A percentile compares a stretch with the other conserved stretches of the same genome.
These are phyloP conservation scores for Meredithiella fracta DNA, from an alignment of 2,329 filamentous ascomycete genomes.

Conservation along the genomic window DNA sequence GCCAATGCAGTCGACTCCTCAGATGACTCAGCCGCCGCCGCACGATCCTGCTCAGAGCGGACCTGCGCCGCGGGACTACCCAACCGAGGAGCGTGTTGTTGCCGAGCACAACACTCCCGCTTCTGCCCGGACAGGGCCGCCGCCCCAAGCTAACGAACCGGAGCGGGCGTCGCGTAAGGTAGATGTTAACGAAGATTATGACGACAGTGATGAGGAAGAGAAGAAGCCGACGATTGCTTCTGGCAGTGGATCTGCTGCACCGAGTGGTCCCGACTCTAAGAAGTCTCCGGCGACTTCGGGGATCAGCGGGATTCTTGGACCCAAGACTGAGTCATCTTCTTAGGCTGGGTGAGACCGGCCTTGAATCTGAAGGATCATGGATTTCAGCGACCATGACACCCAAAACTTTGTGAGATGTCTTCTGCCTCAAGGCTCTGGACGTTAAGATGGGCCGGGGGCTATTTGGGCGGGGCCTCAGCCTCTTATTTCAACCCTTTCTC, in stretches of 20 bases:
- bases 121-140: slow-evolving; percentile 21
- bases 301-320: slow-evolving; percentile 32
- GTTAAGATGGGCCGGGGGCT: not conserved
- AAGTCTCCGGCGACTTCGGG: slow-evolving; percentile 30
- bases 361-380: not conserved
- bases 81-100: slow-evolving; percentile 40
- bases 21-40: slow-evolving; percentile 27
- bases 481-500: not conserved
- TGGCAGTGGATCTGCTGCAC: slow-evolving; percentile 34
- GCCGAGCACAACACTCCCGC: slow-evolving; percentile 26
- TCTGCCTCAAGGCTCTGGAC: not conserved
- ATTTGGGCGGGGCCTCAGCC: not conserved
- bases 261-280: slow-evolving; percentile 10
- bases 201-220: slow-evolving; percentile 82
- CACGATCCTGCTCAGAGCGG: slow-evolving; percentile 24
- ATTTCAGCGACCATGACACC: not conserved
- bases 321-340: slow-evolving; percentile 30
- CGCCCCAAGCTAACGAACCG: slow-evolving; percentile 44
- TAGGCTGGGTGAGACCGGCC: slow-evolving; percentile 10
- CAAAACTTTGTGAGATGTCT: slow-evolving; percentile 4
- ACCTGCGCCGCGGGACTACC: slow-evolving; percentile 35
- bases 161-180: slow-evolving; percentile 77
- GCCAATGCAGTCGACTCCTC: slow-evolving; percentile 44
- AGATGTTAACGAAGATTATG: slow-evolving; percentile 95
- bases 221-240: slow-evolving; percentile 34